Evolutionary conservation across 2,329 filamentous ascomycete species (phyloP), one percentile per base, ranked within the genome.

Genomic region (Epichloe baconii): DNA sequence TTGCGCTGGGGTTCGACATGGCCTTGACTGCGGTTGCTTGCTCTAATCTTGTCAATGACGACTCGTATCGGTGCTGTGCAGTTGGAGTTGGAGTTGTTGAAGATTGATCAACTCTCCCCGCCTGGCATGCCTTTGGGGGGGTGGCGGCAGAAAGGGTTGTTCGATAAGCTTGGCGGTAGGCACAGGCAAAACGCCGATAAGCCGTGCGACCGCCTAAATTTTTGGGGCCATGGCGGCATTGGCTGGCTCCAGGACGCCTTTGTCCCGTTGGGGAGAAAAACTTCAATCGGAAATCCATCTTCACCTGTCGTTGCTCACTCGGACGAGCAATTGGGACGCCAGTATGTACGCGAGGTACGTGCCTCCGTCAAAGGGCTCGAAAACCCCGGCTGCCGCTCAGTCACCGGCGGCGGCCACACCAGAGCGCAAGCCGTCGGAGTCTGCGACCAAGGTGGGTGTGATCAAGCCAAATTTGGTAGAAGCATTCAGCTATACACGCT

Each of bases 331-430:
- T 21, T 4, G 38, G n/a, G 2, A 48, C 34, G 31, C 49, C 54
- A 60, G 11, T 26, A 70, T 70, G 68, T 72, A 74, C 57, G 64
- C 71, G 45, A 64, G 72, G 56, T 74, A 74, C 52, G 60, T 74
- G 15, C 71, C 68, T 41, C 61, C 64, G 6, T 19, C 61, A 8
- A 63, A 65, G 53, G 59, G 52, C 38, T 52, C 61, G 49, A 55
- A 47, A 26, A 38, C 49, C 7, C 15, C 44, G n/a, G 49, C 36
- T 52, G 48, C 23, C 35, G 54, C 31, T 41, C 41, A 48, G 48
- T 34, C 56, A 26, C 48, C 52, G 4, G 43, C 51, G 19, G 49
- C 47, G 11, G 23, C 55, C 3, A 5, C 43, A 8, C 49, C 56
- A 17, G 51, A 48, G 12, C 37, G 23, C 26, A 43, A 21, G 4